Conservation (phyloP, 768 basidiomycete species). For the Vishniacozyma victoriae region DNA sequence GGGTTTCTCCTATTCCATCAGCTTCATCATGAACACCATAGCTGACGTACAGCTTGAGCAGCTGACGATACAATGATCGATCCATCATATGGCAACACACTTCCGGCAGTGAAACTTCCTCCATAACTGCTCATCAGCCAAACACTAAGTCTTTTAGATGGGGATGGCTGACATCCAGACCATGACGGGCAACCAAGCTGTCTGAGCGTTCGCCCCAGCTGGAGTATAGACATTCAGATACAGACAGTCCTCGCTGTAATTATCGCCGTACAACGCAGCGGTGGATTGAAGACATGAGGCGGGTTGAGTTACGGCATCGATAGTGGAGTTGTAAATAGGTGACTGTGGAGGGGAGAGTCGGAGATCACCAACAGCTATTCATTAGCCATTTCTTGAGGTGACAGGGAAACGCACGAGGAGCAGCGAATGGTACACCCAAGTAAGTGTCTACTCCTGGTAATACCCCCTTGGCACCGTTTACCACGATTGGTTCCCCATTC, state of each 20-base stretch:
- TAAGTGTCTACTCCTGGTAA: constrained; percentile 26
- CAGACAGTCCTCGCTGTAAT: constrained; percentile 53
- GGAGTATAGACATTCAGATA: constrained; percentile 54
- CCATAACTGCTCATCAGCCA: constrained; percentile 44
- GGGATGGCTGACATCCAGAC: constrained; percentile 50
- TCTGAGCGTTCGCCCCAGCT: constrained; percentile 23
- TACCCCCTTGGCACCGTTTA: constrained; percentile 20
- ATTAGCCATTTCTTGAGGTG: background rate
- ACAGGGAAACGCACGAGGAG: constrained; percentile 24
- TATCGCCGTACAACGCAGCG: constrained; percentile 1
- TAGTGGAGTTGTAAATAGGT: constrained; percentile 19
- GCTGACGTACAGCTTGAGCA: background rate
- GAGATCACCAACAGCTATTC: constrained; percentile 24
- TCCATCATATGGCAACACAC: constrained; percentile 44
- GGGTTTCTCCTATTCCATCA: constrained; percentile 49
- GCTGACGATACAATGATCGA: constrained; percentile 28
- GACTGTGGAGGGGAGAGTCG: constrained; percentile 31
- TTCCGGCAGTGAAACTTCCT: constrained; percentile 47
- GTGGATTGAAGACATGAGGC: constrained; percentile 35
- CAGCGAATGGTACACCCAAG: constrained; percentile 42
- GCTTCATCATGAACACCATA: background rate
- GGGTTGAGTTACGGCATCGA: constrained; percentile 28
- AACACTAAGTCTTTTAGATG: too few species aligned
- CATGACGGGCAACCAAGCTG: constrained; percentile 50
- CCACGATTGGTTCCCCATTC: constrained; percentile 11